Base-by-base conservation (phyloP, 768 basidiomycete genomes). In the Leucocoprinus sp. region DNA sequence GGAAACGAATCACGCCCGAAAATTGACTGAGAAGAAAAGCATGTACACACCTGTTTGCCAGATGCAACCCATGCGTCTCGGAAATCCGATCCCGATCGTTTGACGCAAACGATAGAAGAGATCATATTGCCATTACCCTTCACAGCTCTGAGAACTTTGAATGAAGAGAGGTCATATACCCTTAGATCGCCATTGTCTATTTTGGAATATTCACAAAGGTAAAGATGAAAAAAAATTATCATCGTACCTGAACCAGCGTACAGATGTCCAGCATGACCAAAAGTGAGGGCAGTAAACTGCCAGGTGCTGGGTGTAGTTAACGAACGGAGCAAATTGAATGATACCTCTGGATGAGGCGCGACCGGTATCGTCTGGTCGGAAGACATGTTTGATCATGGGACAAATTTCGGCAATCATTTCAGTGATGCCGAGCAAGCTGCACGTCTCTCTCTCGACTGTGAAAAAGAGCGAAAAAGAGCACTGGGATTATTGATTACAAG, bases 181-280 rank as follows among this genome's bases (percentile, higher is more conserved):
- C 86, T 75, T 36, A 88, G 61, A 33, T 75, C 72, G 4, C 86
- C 86, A 57, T 90, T 84, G 50, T 75, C 84, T 82, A 54, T 23
- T 7, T 31, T n/a, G 15, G 36, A 22, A 28, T 8, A n/a, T 5
- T 29, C 50, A 35, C 43, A 29, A 8, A 36, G 9, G 36, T 14
- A 37, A 39, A 28, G 6, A 4, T 15, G 29, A 29, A 17, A 21
- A 22, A 38, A 18, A 27, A 17, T 6, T 54, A 64, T 18, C 15
- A 21, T 24, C n/a, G 22, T 55, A 82, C 84, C 78, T 60, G 81
- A 80, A 18, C 84, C 83, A 17, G 71, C 76, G 44, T 77, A 72
- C 7, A 85, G 62, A 45, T 69, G 69, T 3, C 61, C 68, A 34
- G 68, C 60, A 33, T 69, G 68, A 6, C 71, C 70, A 49, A 76